Base-by-base conservation (phyloP, 179 eudicot species). In the Drosera spatulata region DNA sequence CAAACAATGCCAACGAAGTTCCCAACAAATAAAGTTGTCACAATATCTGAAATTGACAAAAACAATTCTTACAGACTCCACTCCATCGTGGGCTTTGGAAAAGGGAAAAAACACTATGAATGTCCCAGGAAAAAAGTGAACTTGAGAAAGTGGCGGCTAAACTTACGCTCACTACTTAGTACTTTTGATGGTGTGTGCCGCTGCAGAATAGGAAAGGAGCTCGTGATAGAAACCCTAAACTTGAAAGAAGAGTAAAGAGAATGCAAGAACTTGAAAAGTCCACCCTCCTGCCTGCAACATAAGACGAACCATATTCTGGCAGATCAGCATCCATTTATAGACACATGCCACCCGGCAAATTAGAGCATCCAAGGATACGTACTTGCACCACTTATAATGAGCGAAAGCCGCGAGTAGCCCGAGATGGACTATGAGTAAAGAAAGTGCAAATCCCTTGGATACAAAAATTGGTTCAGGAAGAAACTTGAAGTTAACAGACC, bases 401-500 rank as follows among this genome's bases (percentile, higher is more conserved):
- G 89, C 80, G 72, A 91, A 91, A 48, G 68, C 55, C 43, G 71
- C 77, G 39, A 91, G 91, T 39, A 84, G 64, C 53, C 77, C 73
- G 11, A 91, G 87, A 70, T 91, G 98, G 64, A 80, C 66, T 60
- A 73, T 68, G 68, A 91, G 75, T 71, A 88, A 65, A 56, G 74
- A 74, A 69, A 84, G 53, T 0, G 96, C 98, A 72, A 91, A 84
- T 44, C 57, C 77, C 81, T 77, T 84, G 11, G 98, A 91, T 52
- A 91, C 80, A 70, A 91, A 91, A 53, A 85, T 61, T 41, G 69
- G 83, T 62, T 88, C 98, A 12, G 98, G 95, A 54, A 91, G 84
- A 82, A 91, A 91, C 66, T 91, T 91, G 85, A 91, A 91, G 82
- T 91, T 91, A 56, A 91, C 96, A 66, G 98, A 91, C 98, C 98